These are phyloP conservation scores for Pseudonectria buxi DNA, from an alignment of 2,329 filamentous ascomycete species.

Conservation along the genomic window DNA sequence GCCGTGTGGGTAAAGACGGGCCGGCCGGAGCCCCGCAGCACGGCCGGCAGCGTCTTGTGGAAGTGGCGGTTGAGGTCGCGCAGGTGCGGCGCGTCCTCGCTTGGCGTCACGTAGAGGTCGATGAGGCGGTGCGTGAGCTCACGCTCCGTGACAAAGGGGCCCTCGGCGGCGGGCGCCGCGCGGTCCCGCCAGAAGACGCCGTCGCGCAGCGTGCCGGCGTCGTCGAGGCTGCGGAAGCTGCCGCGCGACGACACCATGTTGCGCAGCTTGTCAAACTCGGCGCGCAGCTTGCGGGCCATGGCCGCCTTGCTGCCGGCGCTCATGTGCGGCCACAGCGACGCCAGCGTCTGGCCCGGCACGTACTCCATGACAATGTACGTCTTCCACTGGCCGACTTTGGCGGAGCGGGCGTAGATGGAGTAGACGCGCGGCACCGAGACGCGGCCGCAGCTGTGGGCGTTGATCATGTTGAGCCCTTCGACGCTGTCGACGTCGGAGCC, in stretches of 20 bases:
- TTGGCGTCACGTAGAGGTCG: conserved; percentile 1
- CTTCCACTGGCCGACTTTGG: not conserved
- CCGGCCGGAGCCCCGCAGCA: not conserved
- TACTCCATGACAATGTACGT: conserved; percentile 12
- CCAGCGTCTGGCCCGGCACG: conserved; percentile 5
- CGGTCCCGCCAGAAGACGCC: conserved; percentile 6
- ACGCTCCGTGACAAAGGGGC: conserved; percentile 4
- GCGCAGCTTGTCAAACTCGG: conserved; percentile 5
- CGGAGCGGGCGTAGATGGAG: conserved; percentile 4
- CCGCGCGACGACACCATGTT: conserved; percentile 1
- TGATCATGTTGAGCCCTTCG: conserved; percentile 7
- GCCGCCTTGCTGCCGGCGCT: not conserved
- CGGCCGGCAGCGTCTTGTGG: conserved; percentile 1
- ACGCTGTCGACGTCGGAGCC: conserved; percentile 4
- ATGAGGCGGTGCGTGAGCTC: conserved; percentile 2
- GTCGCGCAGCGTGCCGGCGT: conserved; percentile 5
- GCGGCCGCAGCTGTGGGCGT: conserved; percentile 1
- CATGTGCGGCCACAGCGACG: conserved; percentile 4
- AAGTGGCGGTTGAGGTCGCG: conserved; percentile 2
- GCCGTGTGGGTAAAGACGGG: conserved; percentile 10
- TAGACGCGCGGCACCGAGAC: conserved; percentile 8
- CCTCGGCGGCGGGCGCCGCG: conserved; percentile 1
- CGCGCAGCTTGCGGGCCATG: conserved; percentile 2
- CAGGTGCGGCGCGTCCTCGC: not conserved
- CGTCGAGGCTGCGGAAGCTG: conserved; percentile 8